These are phyloP conservation scores for Lasiodiplodia theobromae DNA, from an alignment of 2,329 filamentous ascomycete genomes.

Conservation along the genomic window DNA sequence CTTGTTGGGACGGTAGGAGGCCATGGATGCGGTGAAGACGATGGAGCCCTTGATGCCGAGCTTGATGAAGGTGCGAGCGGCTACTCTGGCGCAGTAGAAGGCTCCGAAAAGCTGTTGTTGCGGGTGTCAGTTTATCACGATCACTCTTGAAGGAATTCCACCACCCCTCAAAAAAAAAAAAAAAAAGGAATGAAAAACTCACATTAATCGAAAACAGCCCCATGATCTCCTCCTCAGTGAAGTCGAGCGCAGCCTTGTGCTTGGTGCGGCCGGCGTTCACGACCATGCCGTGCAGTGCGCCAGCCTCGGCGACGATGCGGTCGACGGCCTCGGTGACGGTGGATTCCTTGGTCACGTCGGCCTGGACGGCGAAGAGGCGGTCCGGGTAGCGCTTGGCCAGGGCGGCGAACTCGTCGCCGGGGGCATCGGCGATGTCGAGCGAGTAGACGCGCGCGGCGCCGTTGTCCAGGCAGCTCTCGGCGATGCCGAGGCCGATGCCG, in stretches of 20 bases:
- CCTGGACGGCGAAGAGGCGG: conserved; percentile 51
- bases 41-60: conserved; percentile 54
- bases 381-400: conserved; percentile 50
- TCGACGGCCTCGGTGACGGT: conserved; percentile 56
- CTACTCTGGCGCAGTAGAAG: conserved; percentile 53
- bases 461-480: conserved; percentile 56
- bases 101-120: conserved; percentile 48
- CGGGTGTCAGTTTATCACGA: background rate
- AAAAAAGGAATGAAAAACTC: background rate
- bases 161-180: background rate
- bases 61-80: conserved; percentile 55
- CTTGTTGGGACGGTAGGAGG: conserved; percentile 56
- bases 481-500: conserved; percentile 55
- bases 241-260: conserved; percentile 60
- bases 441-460: conserved; percentile 54
- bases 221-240: conserved; percentile 57
- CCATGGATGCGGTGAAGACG: conserved; percentile 58
- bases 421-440: conserved; percentile 53
- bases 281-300: conserved; percentile 59
- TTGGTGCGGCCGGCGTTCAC: conserved; percentile 60
- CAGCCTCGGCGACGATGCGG: conserved; percentile 52
- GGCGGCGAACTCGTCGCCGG: conserved; percentile 52
- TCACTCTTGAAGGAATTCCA: too few species aligned
- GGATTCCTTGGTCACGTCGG: conserved; percentile 57
- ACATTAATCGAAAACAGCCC: conserved; percentile 52